Evolutionary conservation across 257 asterid species (phyloP).

Genomic region (Pogostemon cablin): DNA sequence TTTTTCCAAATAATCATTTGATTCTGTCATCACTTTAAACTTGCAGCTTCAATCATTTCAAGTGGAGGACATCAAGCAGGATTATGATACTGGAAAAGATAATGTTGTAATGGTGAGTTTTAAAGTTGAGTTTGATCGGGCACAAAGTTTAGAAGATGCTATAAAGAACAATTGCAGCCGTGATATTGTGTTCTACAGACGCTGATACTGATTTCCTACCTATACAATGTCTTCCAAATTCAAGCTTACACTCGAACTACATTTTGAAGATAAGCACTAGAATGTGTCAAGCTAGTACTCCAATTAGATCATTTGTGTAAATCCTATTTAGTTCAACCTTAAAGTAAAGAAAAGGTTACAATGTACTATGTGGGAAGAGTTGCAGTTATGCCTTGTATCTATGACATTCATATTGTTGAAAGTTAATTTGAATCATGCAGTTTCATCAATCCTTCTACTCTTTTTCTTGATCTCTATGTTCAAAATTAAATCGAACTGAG

Average conservation of each 20-base stretch:
- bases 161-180: conserved; percentile 74
- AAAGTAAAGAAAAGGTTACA: too few species aligned
- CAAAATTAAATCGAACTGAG: too few species aligned
- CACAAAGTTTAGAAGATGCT: conserved; percentile 78
- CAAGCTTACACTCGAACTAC: not conserved
- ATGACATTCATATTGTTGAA: too few species aligned
- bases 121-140: conserved; percentile 84
- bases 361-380: too few species aligned
- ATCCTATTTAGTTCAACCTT: not conserved
- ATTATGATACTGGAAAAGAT: conserved; percentile 89
- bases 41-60: conserved; percentile 82
- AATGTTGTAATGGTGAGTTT: conserved; percentile 73
- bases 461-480: too few species aligned
- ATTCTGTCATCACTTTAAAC: conserved; percentile 3
- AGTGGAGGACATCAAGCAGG: conserved; percentile 94
- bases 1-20: not conserved
- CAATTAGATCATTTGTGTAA: not conserved
- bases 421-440: too few species aligned
- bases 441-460: too few species aligned
- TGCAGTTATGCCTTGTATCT: too few species aligned
- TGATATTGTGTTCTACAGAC: conserved; percentile 71
- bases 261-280: not conserved
- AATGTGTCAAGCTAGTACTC: conserved; percentile 15
- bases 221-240: not conserved
- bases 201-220: conserved; percentile 34